phyloP scores from a whole-genome alignment of 1,284 basidiomycete genomes.

The Earliella scabrosa region DNA sequence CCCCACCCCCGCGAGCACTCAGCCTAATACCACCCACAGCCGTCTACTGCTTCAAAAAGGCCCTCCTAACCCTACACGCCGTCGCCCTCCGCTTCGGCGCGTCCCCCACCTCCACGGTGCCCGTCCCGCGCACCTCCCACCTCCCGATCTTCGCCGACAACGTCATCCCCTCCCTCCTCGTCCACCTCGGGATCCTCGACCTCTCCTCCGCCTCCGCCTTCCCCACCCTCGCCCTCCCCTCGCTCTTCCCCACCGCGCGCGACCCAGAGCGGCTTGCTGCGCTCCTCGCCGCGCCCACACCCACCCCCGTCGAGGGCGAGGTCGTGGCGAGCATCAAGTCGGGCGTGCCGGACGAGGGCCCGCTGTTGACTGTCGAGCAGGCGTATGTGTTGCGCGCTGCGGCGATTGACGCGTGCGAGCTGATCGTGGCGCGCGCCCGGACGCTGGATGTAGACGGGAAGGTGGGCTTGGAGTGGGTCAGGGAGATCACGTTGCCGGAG shows the following conservation, averaged over 20 bases:
- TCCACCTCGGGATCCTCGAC: conserved; percentile 78
- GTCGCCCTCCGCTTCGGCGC: conserved; percentile 67
- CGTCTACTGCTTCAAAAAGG: conserved; percentile 89
- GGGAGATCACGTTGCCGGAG: conserved; percentile 58
- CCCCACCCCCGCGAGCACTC: neutral
- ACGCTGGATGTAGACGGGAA: conserved; percentile 37
- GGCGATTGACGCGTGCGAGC: conserved; percentile 76
- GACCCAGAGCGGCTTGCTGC: conserved; percentile 40
- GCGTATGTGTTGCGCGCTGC: conserved; percentile 82
- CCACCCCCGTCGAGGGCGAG: conserved; percentile 17
- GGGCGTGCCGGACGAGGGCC: conserved; percentile 59
- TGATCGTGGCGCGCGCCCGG: conserved; percentile 60
- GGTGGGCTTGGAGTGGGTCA: conserved; percentile 52
- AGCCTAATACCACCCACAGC: conserved; percentile 43
- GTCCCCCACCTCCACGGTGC: conserved; percentile 52
- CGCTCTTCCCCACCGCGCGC: conserved; percentile 50
- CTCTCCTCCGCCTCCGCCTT: conserved; percentile 48
- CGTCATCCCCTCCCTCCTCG: conserved; percentile 82
- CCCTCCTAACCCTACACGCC: conserved; percentile 80
- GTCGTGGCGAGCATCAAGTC: conserved; percentile 22
- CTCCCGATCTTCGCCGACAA: conserved; percentile 87
- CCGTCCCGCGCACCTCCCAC: conserved; percentile 58
- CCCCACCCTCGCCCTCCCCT: conserved; percentile 43
- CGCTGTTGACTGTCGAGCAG: conserved; percentile 60
- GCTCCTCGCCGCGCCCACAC: conserved; percentile 46